Evolutionary conservation across 2,329 filamentous ascomycete species (phyloP).

Genomic region (Cordyceps pruinosa): DNA sequence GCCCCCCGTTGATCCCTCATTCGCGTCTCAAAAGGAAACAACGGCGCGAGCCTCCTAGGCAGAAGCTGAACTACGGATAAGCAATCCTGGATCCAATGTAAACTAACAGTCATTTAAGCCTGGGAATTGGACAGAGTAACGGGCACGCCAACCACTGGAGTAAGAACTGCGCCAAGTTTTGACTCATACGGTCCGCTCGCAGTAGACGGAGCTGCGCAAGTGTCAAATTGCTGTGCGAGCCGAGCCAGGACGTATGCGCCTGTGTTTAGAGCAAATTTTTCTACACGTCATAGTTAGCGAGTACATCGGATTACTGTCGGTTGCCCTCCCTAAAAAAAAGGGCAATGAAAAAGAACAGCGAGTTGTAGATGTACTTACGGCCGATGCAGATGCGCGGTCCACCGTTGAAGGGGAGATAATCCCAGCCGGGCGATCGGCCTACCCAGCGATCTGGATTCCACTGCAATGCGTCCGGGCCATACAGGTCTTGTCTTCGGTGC

Average conservation of each 20-base stretch:
- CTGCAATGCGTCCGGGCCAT: conserved; percentile 20
- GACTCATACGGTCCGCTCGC: neutral
- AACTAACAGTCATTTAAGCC: neutral
- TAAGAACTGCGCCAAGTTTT: neutral
- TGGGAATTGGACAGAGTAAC: neutral
- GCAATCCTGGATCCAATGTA: too few relatives aligned
- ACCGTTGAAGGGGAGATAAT: conserved; percentile 32
- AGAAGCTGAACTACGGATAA: too few relatives aligned
- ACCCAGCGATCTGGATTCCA: conserved; percentile 27
- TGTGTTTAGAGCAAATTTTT: neutral
- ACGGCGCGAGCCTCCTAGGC: too few relatives aligned
- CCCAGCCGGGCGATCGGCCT: conserved; percentile 25
- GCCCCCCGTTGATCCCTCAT: too few relatives aligned
- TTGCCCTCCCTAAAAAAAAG: neutral
- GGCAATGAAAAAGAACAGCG: neutral
- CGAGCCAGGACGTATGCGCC: neutral
- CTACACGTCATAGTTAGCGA: neutral
- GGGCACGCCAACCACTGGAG: neutral
- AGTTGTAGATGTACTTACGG: neutral
- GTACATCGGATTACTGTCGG: neutral
- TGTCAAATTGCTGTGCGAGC: neutral
- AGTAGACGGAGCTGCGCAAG: neutral
- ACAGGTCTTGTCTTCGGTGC: conserved; percentile 24
- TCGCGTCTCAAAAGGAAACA: too few relatives aligned
- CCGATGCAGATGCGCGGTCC: conserved; percentile 25